Base-by-base conservation (phyloP, 139 green algal species). In the Chlorella ohadii region DNA sequence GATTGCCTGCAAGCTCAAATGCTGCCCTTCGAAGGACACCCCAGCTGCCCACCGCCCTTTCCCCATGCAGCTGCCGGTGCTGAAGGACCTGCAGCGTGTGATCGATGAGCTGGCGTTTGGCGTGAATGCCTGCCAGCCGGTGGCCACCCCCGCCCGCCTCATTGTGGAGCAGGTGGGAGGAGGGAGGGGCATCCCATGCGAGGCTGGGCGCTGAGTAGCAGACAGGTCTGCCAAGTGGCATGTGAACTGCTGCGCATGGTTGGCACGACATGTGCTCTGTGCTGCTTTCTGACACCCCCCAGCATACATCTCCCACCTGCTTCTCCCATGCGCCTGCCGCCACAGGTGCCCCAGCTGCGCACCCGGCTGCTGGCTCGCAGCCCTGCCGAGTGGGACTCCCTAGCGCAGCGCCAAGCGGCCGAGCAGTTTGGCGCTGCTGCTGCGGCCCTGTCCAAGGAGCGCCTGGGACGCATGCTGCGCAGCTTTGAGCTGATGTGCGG, bases 21-120 rank as follows among this genome's bases (percentile, higher is more conserved):
- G n/a, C n/a, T n/a, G n/a, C n/a, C n/a, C n/a, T n/a, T n/a, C n/a
- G n/a, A n/a, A n/a, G n/a, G n/a, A n/a, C n/a, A n/a, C n/a, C 44
- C 44, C 44, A 16, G 44, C 44, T 51, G 44, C 9, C 44, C 44
- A 16, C 44, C 9, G 44, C 44, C n/a, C 63, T 51, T 2, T 41
- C 15, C 44, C 44, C 17, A 13, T 88, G 83, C 92, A 93, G 88
- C 87, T 93, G 67, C 93, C 93, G 13, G 82, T 95, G 59, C 87
- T 96, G 72, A 88, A 92, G 77, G 90, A 97, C 83, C 83, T 98
- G 84, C 89, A 94, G 83, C 82, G 94, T 0, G 87, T 92, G 28
- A 73, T 97, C 56, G 94, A 97, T 77, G 94, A 95, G 88, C 81
- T 98, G 71, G 86, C 84, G 2, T 84, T 96, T 70, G 91, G 91